Evolutionary conservation across 345 rosid genomes (phyloP).

Genomic region (Salix brachista): DNA sequence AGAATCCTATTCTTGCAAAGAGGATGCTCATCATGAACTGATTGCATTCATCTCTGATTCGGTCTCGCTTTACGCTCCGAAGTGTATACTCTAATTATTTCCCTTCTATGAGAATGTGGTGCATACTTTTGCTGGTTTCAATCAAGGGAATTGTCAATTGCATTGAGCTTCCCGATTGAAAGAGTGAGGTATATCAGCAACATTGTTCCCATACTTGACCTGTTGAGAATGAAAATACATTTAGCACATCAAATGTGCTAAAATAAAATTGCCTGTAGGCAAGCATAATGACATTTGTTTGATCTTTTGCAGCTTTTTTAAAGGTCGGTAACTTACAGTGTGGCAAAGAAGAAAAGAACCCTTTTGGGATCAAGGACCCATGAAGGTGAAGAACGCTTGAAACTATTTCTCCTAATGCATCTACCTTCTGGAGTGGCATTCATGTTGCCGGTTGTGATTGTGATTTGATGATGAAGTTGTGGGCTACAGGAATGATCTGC

Average conservation of each 20-base stretch:
- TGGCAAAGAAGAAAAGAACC: slow-evolving; percentile 80
- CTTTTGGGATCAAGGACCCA: slow-evolving; percentile 86
- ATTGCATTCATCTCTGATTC: slow-evolving; percentile 7
- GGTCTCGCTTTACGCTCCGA: slow-evolving; percentile 13
- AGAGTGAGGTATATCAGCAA: slow-evolving; percentile 90
- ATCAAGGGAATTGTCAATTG: slow-evolving; percentile 37
- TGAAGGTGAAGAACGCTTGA: slow-evolving; percentile 50
- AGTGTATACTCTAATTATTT: slow-evolving; percentile 11
- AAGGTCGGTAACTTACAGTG: slow-evolving; percentile 49
- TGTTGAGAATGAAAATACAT: slow-evolving; percentile 23
- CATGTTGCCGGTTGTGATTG: slow-evolving; percentile 48
- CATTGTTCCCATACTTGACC: slow-evolving; percentile 94
- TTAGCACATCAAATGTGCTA: not conserved
- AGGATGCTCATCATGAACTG: not conserved
- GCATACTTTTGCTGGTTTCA: slow-evolving; percentile 15
- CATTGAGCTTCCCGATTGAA: slow-evolving; percentile 39
- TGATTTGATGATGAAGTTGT: slow-evolving; percentile 71
- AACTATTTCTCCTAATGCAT: slow-evolving; percentile 55
- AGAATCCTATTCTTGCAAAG: not conserved
- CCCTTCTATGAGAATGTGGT: slow-evolving; percentile 4
- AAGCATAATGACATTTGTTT: not conserved
- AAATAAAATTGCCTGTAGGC: not conserved
- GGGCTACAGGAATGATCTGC: slow-evolving; percentile 33
- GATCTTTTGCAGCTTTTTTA: not conserved
- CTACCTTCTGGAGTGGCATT: slow-evolving; percentile 40